Conservation (phyloP, 2,329 filamentous ascomycete genomes). For the Aphanocladium album region DNA sequence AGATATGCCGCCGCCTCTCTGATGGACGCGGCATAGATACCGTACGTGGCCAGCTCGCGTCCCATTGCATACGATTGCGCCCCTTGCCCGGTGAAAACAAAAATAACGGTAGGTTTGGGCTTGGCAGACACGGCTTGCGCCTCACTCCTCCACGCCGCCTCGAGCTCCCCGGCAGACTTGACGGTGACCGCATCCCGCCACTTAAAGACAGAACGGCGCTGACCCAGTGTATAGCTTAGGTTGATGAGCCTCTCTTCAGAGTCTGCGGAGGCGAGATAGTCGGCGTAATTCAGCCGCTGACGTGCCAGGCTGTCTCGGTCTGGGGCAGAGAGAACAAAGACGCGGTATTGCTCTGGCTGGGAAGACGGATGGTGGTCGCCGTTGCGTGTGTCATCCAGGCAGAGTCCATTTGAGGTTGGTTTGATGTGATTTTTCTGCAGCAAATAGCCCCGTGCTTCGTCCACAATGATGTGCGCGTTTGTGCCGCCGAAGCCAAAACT, state of each 20-base stretch:
- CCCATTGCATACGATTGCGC: constrained; percentile 33
- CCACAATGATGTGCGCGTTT: constrained; percentile 20
- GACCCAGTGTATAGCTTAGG: background rate
- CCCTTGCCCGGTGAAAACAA: constrained; percentile 33
- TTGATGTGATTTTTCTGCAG: too few species aligned
- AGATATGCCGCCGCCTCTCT: constrained; percentile 6
- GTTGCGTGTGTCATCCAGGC: too few species aligned
- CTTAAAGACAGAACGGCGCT: constrained; percentile 27
- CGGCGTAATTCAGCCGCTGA: background rate
- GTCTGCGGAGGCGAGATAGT: background rate
- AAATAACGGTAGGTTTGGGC: background rate
- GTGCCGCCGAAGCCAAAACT: constrained; percentile 20
- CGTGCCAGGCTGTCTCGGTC: background rate
- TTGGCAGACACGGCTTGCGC: background rate
- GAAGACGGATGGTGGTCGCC: background rate
- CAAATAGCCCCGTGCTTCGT: background rate
- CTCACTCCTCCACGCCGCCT: background rate
- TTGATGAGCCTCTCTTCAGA: background rate
- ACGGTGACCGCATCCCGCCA: constrained; percentile 39
- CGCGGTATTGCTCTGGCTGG: background rate
- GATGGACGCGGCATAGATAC: background rate
- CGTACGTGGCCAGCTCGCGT: constrained; percentile 22
- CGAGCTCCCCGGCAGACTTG: constrained; percentile 17
- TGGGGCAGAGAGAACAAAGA: constrained; percentile 34
- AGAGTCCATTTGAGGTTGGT: too few species aligned